A percentile compares a stretch with the other conserved stretches of the same genome.
phyloP scores from a whole-genome alignment of 306 rosid species.

The Arachis hypogaea region DNA sequence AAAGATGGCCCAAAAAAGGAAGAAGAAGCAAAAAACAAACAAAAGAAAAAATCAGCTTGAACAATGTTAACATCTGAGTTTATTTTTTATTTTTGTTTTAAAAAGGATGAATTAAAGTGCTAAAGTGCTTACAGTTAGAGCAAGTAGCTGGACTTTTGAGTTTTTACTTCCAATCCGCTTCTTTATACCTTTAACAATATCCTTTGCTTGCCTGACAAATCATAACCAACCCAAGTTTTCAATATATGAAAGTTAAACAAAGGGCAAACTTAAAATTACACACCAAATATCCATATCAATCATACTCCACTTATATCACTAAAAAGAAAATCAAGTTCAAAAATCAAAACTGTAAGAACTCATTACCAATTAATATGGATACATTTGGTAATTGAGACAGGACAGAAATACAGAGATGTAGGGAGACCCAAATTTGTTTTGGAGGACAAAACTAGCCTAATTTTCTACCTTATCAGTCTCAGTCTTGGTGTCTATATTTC shows the following conservation, averaged over 20 bases:
- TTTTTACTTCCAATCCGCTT: constrained; percentile 91
- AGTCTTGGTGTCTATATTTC: too few species aligned
- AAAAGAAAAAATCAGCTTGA: background rate
- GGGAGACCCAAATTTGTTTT: too few species aligned
- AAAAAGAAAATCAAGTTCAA: background rate
- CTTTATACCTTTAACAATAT: constrained; percentile 87
- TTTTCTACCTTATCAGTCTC: too few species aligned
- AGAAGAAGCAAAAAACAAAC: too few species aligned
- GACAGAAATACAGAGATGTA: too few species aligned
- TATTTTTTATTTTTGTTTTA: too few species aligned
- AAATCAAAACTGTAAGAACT: background rate
- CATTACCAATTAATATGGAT: background rate
- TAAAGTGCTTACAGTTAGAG: constrained; percentile 69
- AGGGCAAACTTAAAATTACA: constrained; percentile 11
- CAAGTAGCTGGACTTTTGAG: constrained; percentile 95
- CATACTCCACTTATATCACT: constrained; percentile 26
- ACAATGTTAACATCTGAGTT: constrained; percentile 16
- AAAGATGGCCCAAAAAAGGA: background rate
- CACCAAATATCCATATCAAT: background rate
- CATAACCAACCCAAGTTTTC: constrained; percentile 37
- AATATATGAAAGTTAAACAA: constrained; percentile 3
- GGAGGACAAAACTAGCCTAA: too few species aligned
- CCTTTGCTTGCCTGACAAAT: constrained; percentile 86
- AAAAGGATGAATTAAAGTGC: background rate
- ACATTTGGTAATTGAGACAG: too few species aligned